phyloP scores from a whole-genome alignment of 2,329 filamentous ascomycete genomes.

The Pleurostoma richardsiae region DNA sequence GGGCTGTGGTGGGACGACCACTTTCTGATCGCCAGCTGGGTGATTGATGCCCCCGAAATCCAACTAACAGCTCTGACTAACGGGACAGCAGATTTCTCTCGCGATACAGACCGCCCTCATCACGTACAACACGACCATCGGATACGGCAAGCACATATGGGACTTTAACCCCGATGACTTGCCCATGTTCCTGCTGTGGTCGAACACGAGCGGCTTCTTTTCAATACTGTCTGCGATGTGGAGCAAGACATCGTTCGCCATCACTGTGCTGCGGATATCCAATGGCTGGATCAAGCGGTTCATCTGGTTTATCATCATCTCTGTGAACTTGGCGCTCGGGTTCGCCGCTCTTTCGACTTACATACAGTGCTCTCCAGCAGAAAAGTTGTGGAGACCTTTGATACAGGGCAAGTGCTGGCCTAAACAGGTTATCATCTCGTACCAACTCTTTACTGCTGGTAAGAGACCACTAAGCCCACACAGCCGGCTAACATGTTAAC shows the following conservation, averaged over 20 bases:
- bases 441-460: conserved; percentile 25
- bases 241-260: conserved; percentile 27
- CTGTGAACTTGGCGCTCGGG: conserved; percentile 17
- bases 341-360: conserved; percentile 20
- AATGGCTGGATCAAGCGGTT: conserved; percentile 13
- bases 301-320: conserved; percentile 22
- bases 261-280: conserved; percentile 23
- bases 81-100: neutral
- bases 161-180: neutral
- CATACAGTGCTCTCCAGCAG: conserved; percentile 21
- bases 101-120: neutral
- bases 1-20: conserved; percentile 13
- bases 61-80: too few relatives aligned
- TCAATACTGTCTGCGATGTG: conserved; percentile 19
- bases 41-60: conserved; percentile 3
- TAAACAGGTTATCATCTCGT: conserved; percentile 17
- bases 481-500: too few relatives aligned
- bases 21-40: conserved; percentile 13
- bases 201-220: conserved; percentile 4
- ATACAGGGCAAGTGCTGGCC: conserved; percentile 23
- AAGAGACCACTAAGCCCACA: conserved; percentile 2
- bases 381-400: conserved; percentile 19
- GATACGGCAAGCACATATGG: conserved; percentile 1
- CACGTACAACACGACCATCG: conserved; percentile 1
- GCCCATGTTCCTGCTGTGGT: neutral